phyloP scores from a whole-genome alignment of 1,284 basidiomycete species.

The Meripilus lineatus region DNA sequence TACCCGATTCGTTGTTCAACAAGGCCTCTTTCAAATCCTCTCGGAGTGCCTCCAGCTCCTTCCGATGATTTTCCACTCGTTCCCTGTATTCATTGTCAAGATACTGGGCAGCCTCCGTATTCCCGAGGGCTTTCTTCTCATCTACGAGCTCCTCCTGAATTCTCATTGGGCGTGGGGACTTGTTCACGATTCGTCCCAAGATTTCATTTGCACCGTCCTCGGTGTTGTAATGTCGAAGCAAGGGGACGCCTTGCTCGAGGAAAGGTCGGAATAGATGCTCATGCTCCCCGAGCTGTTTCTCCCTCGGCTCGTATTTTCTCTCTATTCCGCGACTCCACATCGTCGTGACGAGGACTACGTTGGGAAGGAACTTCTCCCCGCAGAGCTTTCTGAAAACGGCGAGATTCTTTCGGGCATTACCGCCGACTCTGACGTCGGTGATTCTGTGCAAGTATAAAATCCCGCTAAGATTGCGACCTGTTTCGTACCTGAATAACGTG shows the following conservation, averaged over 20 bases:
- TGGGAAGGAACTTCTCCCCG: conserved; percentile 39
- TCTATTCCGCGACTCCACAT: conserved; percentile 41
- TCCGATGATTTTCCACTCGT: conserved; percentile 3
- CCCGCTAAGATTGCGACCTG: conserved; percentile 36
- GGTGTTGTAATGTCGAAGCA: conserved; percentile 7
- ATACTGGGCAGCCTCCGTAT: conserved; percentile 8
- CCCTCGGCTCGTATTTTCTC: conserved; percentile 4
- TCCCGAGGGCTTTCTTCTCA: conserved; percentile 6
- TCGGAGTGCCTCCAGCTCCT: conserved; percentile 6
- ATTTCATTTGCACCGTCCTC: conserved; percentile 4
- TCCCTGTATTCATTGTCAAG: conserved; percentile 4
- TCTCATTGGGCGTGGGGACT: conserved; percentile 5
- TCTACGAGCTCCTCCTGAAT: conserved; percentile 17
- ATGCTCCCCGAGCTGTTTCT: conserved; percentile 8
- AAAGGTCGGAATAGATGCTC: conserved; percentile 6
- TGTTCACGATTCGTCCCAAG: neutral
- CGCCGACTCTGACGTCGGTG: conserved; percentile 45
- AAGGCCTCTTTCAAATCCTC: conserved; percentile 3
- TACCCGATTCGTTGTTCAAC: neutral
- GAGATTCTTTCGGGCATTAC: conserved; percentile 43
- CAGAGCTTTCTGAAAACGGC: conserved; percentile 45
- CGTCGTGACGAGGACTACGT: conserved; percentile 46
- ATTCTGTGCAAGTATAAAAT: conserved; percentile 53
- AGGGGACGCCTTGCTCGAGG: conserved; percentile 4
- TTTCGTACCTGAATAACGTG: conserved; percentile 27